Conservation (phyloP, 345 rosid genomes). For the Orychophragmus violaceus region DNA sequence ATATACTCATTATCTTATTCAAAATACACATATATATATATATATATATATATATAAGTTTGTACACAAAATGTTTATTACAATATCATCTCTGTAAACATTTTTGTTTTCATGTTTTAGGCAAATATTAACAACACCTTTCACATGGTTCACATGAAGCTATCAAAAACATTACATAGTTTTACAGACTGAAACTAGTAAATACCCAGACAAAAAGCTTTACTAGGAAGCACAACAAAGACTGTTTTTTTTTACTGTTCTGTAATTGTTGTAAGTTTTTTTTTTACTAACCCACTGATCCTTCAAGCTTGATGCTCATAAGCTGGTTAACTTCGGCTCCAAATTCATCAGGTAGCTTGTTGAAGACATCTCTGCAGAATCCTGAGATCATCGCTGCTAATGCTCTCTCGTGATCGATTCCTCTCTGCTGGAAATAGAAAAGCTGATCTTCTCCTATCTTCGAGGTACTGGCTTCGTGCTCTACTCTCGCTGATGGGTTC, state of each 20-base stretch:
- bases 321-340: no score
- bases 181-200: background rate
- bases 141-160: slow-evolving; percentile 5
- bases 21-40: no score
- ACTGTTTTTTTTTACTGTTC: background rate
- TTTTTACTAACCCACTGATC: slow-evolving; percentile 81
- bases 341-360: no score
- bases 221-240: background rate
- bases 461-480: slow-evolving; percentile 96
- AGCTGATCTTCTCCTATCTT: slow-evolving; percentile 92
- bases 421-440: slow-evolving; percentile 95
- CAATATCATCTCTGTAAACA: background rate
- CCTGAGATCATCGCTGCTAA: slow-evolving; percentile 99
- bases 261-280: background rate
- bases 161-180: slow-evolving; percentile 1
- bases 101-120: slow-evolving; percentile 6
- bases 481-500: slow-evolving; percentile 74
- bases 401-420: slow-evolving; percentile 85
- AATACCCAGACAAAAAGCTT: background rate
- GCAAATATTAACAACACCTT: background rate
- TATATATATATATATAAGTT: background rate
- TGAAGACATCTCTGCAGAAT: no score
- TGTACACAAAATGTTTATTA: background rate
- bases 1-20: no score
- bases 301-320: slow-evolving; percentile 93